A percentile compares a stretch with the other conserved stretches of the same genome.
Evolutionary conservation across 805 yeast genomes (phyloP).

Genomic region (Yarrowia osloensis): DNA sequence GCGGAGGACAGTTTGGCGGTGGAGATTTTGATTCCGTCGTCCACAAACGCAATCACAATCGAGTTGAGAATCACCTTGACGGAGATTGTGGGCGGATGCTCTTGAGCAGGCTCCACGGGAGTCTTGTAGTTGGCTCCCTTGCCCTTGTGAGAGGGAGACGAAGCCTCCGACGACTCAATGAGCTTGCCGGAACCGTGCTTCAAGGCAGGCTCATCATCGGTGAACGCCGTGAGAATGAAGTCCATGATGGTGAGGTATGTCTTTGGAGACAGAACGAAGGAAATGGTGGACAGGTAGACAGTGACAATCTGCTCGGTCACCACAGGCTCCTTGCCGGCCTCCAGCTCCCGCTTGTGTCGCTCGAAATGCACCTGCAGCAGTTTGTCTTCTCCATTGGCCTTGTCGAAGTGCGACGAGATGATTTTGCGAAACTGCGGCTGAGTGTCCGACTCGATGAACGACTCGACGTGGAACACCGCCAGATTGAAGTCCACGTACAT

Average conservation of each 20-base stretch:
- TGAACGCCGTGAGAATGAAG: constrained; percentile 81
- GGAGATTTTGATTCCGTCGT: constrained; percentile 79
- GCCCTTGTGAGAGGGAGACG: no score
- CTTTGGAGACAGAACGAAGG: constrained; percentile 71
- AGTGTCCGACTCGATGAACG: constrained; percentile 65
- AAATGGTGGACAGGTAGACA: constrained; percentile 75
- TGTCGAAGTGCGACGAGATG: constrained; percentile 55
- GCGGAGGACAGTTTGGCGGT: constrained; percentile 77
- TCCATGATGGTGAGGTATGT: constrained; percentile 77
- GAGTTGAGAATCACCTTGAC: constrained; percentile 71
- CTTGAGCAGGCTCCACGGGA: constrained; percentile 17
- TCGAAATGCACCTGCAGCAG: constrained; percentile 62
- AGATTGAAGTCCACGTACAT: constrained; percentile 68
- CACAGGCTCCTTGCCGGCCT: constrained; percentile 49
- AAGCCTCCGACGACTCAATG: not conserved
- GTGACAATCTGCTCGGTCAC: constrained; percentile 71
- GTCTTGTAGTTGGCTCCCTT: constrained; percentile 22
- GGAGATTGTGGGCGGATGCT: constrained; percentile 46
- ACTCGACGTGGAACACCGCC: constrained; percentile 69
- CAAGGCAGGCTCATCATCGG: constrained; percentile 59
- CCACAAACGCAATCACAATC: constrained; percentile 72
- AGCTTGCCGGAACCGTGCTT: not conserved
- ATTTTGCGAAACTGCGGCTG: constrained; percentile 66
- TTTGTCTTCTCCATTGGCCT: constrained; percentile 42
- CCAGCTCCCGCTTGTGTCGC: constrained; percentile 61